A percentile compares a stretch with the other conserved stretches of the same genome.
These are phyloP conservation scores for Patellaria atrata DNA, from an alignment of 495 filamentous ascomycete species.

Conservation along the genomic window DNA sequence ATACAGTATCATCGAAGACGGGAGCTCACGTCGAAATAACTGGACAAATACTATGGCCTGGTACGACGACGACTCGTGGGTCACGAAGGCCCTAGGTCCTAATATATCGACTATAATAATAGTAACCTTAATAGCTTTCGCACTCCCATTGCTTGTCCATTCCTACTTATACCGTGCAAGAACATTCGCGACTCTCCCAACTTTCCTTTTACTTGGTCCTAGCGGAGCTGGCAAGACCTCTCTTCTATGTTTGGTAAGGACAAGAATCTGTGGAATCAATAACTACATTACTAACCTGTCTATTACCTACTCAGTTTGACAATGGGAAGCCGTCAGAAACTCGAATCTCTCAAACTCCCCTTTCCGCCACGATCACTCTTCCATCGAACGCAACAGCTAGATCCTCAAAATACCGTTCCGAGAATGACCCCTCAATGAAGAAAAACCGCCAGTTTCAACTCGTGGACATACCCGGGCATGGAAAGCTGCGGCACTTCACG, in stretches of 20 bases:
- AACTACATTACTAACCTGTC: conserved; percentile 5
- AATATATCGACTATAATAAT: conserved; percentile 38
- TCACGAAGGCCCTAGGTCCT: conserved; percentile 25
- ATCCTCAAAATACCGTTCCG: conserved; percentile 55
- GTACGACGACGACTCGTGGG: conserved; percentile 21
- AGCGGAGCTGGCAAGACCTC: conserved; percentile 79
- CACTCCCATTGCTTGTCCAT: conserved; percentile 67
- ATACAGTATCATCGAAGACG: too few relatives aligned
- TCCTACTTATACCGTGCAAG: conserved; percentile 51
- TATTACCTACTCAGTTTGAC: conserved; percentile 36
- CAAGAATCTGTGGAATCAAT: conserved; percentile 1
- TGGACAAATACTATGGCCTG: conserved; percentile 23
- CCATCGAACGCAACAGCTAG: conserved; percentile 42
- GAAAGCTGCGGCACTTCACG: conserved; percentile 58
- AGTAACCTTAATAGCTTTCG: conserved; percentile 52
- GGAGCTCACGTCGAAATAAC: too few relatives aligned
- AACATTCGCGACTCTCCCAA: conserved; percentile 53
- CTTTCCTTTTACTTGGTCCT: conserved; percentile 75
- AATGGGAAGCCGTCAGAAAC: conserved; percentile 38
- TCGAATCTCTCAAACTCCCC: conserved; percentile 68
- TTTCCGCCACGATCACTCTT: conserved; percentile 55
- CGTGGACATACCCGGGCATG: conserved; percentile 85
- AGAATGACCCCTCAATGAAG: conserved; percentile 50
- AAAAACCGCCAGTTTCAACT: conserved; percentile 59
- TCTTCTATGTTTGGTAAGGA: conserved; percentile 58